Conservation (phyloP, 306 rosid genomes). For the Rubus idaeus region DNA sequence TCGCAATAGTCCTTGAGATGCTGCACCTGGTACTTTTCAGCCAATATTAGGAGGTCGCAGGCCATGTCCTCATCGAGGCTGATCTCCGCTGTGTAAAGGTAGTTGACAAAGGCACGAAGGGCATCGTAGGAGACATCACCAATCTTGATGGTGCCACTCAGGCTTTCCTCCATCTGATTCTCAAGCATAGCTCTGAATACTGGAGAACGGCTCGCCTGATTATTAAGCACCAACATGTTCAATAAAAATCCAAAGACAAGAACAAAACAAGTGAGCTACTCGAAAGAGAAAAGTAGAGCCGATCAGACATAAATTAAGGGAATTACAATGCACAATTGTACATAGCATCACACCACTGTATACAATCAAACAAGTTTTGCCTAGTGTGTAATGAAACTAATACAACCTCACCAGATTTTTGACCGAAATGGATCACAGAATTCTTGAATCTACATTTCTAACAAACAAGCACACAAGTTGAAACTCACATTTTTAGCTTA, state of each 20-base stretch:
- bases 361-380: background rate
- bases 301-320: no score
- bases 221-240: background rate
- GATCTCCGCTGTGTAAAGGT: conserved; percentile 75
- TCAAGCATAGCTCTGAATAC: conserved; percentile 89
- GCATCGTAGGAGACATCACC: conserved; percentile 66
- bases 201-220: conserved; percentile 74
- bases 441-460: background rate
- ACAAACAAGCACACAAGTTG: background rate
- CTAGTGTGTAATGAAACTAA: background rate
- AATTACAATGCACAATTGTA: no score
- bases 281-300: no score
- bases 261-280: background rate
- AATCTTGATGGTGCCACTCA: conserved; percentile 75
- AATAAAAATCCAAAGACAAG: background rate
- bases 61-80: conserved; percentile 76
- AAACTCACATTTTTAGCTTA: no score
- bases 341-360: no score
- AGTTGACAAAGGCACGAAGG: conserved; percentile 69
- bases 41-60: conserved; percentile 57
- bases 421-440: background rate
- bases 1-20: conserved; percentile 77
- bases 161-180: conserved; percentile 81
- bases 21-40: conserved; percentile 75
- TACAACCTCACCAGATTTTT: no score